phyloP scores from a whole-genome alignment of 1,284 basidiomycete species.

The Leucoagaricus sp. region DNA sequence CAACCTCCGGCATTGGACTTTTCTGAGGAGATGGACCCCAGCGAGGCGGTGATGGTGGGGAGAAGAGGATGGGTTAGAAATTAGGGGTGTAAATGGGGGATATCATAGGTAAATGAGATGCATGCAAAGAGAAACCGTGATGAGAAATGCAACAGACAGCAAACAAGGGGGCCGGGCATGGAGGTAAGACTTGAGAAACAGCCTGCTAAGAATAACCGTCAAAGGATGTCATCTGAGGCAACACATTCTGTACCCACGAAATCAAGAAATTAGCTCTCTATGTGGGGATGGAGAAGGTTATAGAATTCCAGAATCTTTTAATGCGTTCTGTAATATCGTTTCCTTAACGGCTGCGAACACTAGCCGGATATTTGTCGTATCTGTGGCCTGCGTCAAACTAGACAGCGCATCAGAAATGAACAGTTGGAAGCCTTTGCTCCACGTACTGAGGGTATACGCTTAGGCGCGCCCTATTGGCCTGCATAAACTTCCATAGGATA shows the following conservation, averaged over 20 bases:
- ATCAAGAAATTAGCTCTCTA: conserved; percentile 5
- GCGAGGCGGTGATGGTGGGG: too few relatives aligned
- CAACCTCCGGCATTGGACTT: too few relatives aligned
- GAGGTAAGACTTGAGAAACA: too few relatives aligned
- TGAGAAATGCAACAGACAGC: too few relatives aligned
- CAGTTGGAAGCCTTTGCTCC: not conserved
- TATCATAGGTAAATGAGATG: too few relatives aligned
- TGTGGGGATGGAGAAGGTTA: conserved; percentile 22
- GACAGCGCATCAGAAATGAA: conserved; percentile 1
- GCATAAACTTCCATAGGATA: conserved; percentile 96
- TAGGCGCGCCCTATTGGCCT: conserved; percentile 86
- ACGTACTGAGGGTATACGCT: conserved; percentile 92
- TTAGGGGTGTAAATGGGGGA: too few relatives aligned
- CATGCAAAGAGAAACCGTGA: too few relatives aligned
- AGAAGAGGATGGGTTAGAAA: too few relatives aligned
- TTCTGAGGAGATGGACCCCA: too few relatives aligned
- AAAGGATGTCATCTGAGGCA: too few relatives aligned
- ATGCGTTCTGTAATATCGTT: conserved; percentile 90
- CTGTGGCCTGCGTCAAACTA: conserved; percentile 81
- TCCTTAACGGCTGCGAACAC: conserved; percentile 98
- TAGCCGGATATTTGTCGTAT: conserved; percentile 81
- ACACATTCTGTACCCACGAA: conserved; percentile 3
- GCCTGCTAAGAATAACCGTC: too few relatives aligned
- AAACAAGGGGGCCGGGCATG: too few relatives aligned
- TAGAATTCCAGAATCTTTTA: conserved; percentile 83